Conservation (phyloP, 2,329 filamentous ascomycete genomes). For the Sphaerulina vaccinii region DNA sequence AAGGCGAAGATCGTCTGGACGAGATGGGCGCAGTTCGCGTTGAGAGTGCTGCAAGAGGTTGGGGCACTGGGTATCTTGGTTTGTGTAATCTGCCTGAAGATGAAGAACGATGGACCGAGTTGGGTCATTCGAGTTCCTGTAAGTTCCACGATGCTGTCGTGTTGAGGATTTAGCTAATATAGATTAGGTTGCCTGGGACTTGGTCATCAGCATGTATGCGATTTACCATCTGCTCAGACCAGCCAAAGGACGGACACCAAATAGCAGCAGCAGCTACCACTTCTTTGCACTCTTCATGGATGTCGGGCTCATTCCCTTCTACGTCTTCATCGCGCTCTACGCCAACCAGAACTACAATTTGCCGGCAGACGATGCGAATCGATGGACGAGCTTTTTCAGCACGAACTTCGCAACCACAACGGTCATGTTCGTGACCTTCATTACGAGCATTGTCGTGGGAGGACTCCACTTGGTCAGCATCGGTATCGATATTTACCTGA, state of each 20-base stretch:
- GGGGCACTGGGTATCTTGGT: conserved; percentile 70
- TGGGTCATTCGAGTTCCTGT: conserved; percentile 35
- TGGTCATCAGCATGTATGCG: conserved; percentile 69
- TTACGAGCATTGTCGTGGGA: conserved; percentile 62
- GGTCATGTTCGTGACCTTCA: conserved; percentile 62
- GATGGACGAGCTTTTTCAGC: conserved; percentile 70
- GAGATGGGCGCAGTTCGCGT: conserved; percentile 65
- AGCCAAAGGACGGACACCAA: conserved; percentile 69
- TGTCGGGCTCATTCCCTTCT: conserved; percentile 62
- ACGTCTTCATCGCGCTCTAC: conserved; percentile 58
- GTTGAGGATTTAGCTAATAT: background rate
- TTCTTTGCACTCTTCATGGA: conserved; percentile 77
- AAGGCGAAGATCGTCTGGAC: conserved; percentile 70
- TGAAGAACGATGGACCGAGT: conserved; percentile 33
- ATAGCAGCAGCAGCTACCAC: conserved; percentile 84
- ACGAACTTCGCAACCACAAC: conserved; percentile 59
- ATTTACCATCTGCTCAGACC: conserved; percentile 76
- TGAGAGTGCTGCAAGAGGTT: conserved; percentile 67
- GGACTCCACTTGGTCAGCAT: conserved; percentile 71
- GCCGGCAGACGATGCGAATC: conserved; percentile 45
- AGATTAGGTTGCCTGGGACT: conserved; percentile 69
- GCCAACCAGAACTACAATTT: conserved; percentile 52
- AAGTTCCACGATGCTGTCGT: conserved; percentile 30
- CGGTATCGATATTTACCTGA: conserved; percentile 70
- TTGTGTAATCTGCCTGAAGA: conserved; percentile 74